Percentiles rank a stretch among this genome's conserved stretches.
These are phyloP conservation scores for Cladosporium austrohemisphaericum DNA, from an alignment of 2,329 filamentous ascomycete genomes.

Conservation along the genomic window DNA sequence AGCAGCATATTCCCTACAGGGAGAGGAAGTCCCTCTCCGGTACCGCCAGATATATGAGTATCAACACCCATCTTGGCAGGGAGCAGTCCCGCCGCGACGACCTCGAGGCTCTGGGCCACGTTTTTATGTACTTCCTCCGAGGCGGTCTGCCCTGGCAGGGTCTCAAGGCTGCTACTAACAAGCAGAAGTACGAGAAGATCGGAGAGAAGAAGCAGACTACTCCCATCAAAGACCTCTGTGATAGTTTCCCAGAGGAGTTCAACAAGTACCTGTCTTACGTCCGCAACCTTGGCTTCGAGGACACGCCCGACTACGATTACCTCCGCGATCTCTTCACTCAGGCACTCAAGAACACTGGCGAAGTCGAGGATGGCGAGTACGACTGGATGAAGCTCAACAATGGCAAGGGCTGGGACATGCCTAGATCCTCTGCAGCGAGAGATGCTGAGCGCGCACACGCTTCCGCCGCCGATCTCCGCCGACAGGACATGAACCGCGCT, in stretches of 20 bases:
- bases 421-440: conserved; percentile 38
- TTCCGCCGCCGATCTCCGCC: conserved; percentile 70
- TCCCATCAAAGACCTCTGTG: conserved; percentile 91
- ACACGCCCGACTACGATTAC: conserved; percentile 97
- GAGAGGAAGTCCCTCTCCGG: conserved; percentile 91
- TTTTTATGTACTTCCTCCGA: conserved; percentile 67
- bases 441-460: conserved; percentile 62
- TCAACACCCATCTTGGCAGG: conserved; percentile 95
- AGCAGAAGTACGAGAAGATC: conserved; percentile 99
- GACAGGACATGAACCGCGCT: conserved; percentile 60
- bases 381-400: conserved; percentile 99
- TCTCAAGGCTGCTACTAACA: conserved; percentile 66
- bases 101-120: conserved; percentile 74
- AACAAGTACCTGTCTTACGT: conserved; percentile 97
- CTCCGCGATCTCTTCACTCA: conserved; percentile 94
- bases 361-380: conserved; percentile 96
- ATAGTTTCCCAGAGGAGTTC: conserved; percentile 95
- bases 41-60: conserved; percentile 98
- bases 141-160: conserved; percentile 66
- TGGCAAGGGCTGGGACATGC: conserved; percentile 86
- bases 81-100: conserved; percentile 96
- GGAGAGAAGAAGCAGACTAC: conserved; percentile 99
- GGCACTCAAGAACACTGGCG: conserved; percentile 87
- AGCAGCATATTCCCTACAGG: conserved; percentile 96
- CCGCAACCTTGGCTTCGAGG: conserved; percentile 95